A percentile compares a stretch with the other conserved stretches of the same genome.
phyloP scores from a whole-genome alignment of 148 eudicot genomes.

The Cornus florida region DNA sequence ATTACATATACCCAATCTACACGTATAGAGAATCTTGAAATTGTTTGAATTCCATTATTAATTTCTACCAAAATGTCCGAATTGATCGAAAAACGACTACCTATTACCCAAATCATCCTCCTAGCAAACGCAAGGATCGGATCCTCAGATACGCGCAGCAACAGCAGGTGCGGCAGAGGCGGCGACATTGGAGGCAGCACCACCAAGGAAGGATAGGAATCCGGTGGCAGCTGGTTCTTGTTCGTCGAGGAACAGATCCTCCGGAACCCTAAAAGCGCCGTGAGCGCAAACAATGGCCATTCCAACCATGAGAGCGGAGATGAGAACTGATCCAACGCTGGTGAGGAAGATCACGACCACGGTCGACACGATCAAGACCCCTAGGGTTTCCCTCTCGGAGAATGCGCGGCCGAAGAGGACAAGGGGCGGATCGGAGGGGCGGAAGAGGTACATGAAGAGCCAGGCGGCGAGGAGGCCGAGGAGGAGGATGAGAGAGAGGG shows the following conservation, averaged over 20 bases:
- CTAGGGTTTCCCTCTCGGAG: constrained; percentile 72
- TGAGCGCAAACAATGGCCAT: constrained; percentile 62
- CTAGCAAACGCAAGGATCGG: not conserved
- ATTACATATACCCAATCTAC: not conserved
- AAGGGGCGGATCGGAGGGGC: constrained; percentile 71
- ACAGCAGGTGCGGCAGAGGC: constrained; percentile 29
- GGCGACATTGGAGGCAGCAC: constrained; percentile 32
- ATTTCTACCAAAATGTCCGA: constrained; percentile 3
- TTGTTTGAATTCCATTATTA: not conserved
- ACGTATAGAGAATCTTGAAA: not conserved
- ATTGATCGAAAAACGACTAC: not conserved
- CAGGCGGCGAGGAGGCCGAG: constrained; percentile 66
- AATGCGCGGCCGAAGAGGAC: constrained; percentile 58
- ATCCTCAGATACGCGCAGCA: constrained; percentile 24
- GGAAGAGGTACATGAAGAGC: constrained; percentile 89
- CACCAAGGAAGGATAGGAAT: constrained; percentile 64
- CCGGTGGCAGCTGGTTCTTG: constrained; percentile 56
- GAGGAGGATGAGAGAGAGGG: constrained; percentile 72
- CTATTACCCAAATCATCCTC: not conserved
- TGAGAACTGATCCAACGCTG: constrained; percentile 70
- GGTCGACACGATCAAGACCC: constrained; percentile 35
- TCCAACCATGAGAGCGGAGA: constrained; percentile 74
- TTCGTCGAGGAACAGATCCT: constrained; percentile 87
- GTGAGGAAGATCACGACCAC: constrained; percentile 70
- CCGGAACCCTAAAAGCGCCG: constrained; percentile 78